Percentiles rank a stretch among this genome's conserved stretches.
Evolutionary conservation across 768 basidiomycete species (phyloP).

Genomic region (Xerocomellus dryophilus): DNA sequence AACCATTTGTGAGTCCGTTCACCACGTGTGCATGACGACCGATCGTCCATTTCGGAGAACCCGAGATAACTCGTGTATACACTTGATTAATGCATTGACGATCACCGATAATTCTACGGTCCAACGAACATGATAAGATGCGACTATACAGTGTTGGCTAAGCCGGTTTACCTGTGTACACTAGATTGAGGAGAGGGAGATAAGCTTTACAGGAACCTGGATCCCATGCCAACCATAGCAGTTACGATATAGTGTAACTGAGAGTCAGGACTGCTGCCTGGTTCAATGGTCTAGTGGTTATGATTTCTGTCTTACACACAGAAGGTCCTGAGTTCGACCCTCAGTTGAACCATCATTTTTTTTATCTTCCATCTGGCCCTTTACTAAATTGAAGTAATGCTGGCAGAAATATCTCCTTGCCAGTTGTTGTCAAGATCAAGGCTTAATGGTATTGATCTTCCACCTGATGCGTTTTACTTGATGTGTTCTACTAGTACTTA

Average conservation of each 20-base stretch:
- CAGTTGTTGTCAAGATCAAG: too few species aligned
- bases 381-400: background rate
- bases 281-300: constrained; percentile 62
- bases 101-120: background rate
- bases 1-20: background rate
- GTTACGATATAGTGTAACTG: background rate
- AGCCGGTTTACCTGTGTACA: background rate
- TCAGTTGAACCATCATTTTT: constrained; percentile 44
- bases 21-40: constrained; percentile 20
- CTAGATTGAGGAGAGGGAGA: background rate
- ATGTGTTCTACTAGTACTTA: background rate
- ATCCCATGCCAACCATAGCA: too few species aligned
- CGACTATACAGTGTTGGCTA: background rate
- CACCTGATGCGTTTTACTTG: too few species aligned
- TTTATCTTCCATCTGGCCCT: background rate
- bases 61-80: too few species aligned
- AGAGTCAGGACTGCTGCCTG: background rate
- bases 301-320: constrained; percentile 53
- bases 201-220: background rate
- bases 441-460: too few species aligned
- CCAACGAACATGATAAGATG: background rate
- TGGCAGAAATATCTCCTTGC: too few species aligned
- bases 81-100: background rate
- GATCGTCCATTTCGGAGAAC: background rate
- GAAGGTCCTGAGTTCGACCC: constrained; percentile 40